phyloP scores from a whole-genome alignment of 176 grass and related monocot genomes.

The Triticum timopheevii region DNA sequence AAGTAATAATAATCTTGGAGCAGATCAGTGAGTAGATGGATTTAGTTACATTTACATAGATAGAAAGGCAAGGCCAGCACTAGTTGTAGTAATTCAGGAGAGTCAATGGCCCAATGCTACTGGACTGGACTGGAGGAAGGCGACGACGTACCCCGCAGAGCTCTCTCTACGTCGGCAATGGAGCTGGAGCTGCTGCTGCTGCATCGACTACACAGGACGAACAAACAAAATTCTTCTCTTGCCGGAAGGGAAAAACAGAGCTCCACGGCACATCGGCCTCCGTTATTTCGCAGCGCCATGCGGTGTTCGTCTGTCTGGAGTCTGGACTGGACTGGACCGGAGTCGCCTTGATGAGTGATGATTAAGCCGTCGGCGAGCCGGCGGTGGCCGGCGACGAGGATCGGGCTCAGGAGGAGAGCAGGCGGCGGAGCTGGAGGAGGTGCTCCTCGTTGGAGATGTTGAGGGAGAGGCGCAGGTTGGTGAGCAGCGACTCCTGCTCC shows the following conservation, averaged over 20 bases:
- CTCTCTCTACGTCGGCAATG: neutral
- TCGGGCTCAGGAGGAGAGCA: conserved; percentile 40
- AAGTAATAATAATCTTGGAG: neutral
- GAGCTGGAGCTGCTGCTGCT: too few relatives aligned
- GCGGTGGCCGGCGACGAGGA: too few relatives aligned
- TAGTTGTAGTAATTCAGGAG: neutral
- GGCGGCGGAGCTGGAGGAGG: conserved; percentile 57
- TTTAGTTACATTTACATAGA: neutral
- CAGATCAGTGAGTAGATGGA: neutral
- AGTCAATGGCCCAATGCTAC: neutral
- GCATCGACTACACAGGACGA: neutral
- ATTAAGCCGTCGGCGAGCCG: too few relatives aligned
- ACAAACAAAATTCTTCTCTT: neutral
- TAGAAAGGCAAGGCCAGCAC: neutral
- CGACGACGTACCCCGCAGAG: neutral
- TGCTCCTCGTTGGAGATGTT: conserved; percentile 84
- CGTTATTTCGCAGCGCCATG: neutral
- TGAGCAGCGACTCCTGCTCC: conserved; percentile 81
- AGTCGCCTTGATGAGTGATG: neutral
- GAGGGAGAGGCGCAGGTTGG: conserved; percentile 74
- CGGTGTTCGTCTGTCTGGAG: neutral
- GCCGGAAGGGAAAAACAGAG: neutral
- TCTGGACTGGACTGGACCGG: neutral
- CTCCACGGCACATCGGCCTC: neutral
- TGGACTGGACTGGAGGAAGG: neutral